Evolutionary conservation across 345 rosid genomes (phyloP).

Genomic region (Citrus unshiu): DNA sequence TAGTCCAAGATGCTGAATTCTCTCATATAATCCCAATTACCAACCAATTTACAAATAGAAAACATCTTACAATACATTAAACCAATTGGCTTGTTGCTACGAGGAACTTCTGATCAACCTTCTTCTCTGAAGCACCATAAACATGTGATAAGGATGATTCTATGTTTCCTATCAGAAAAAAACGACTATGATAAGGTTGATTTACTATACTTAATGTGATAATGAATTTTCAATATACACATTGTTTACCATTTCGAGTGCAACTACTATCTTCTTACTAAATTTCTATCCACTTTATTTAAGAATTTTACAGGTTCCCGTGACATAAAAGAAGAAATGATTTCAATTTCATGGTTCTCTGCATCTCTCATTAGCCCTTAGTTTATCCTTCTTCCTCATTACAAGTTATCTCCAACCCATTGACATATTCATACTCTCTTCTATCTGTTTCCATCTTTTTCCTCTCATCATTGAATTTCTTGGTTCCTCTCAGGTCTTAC

Average conservation of each 20-base stretch:
- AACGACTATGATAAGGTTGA: neutral
- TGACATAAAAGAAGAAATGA: neutral
- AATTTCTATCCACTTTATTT: neutral
- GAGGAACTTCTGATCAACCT: neutral
- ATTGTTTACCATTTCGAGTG: neutral
- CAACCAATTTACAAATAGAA: neutral
- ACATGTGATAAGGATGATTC: neutral
- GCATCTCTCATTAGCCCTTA: neutral
- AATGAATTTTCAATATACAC: neutral
- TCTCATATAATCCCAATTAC: neutral
- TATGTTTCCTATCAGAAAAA: too few relatives aligned
- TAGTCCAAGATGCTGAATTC: neutral
- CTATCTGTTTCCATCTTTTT: neutral
- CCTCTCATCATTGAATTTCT: neutral
- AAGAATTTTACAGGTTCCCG: neutral
- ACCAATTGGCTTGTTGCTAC: neutral
- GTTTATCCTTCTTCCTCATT: neutral
- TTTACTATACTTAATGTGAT: neutral
- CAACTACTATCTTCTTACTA: neutral
- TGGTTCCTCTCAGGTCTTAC: neutral
- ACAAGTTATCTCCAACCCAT: neutral
- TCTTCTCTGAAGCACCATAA: neutral
- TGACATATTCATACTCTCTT: neutral
- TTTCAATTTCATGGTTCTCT: neutral
- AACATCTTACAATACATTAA: neutral